Base-by-base conservation (phyloP, 257 asterid species). In the Osmanthus fragrans region DNA sequence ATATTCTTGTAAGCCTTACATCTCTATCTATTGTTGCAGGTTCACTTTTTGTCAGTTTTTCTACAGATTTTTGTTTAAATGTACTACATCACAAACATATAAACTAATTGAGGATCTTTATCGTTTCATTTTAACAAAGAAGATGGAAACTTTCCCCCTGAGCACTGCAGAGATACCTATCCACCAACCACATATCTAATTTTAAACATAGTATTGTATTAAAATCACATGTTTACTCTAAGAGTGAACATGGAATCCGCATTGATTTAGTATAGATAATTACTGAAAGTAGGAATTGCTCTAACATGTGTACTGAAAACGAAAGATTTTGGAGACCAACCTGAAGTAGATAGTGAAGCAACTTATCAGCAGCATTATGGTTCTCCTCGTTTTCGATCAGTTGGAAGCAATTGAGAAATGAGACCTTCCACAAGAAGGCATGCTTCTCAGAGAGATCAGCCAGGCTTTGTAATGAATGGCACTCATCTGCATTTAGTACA, bases 401-500 rank as follows among this genome's bases (percentile, higher is more conserved):
- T 69, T 49, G 33, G 58, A 9, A 51, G 58, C 80, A 76, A 33
- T 51, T 51, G 70, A 51, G 18, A 49, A 76, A 47, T 0, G 75
- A 76, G 25, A 49, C 80, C 80, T 69, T 76, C 74, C 69, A 66
- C 25, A 76, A 49, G 69, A 42, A 66, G 15, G 75, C 80, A 68
- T 76, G 80, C 58, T 69, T 66, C 1, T 66, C 25, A 66, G 75
- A 76, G 3, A 76, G 68, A 45, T 76, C 54, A 30, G 74, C 80
- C 56, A 76, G 37, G 36, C 69, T 76, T n/a, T 69, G 74, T n/a
- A 69, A 54, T 29, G 60, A 51, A 9, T 0, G 12, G 40, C 80
- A 76, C 70, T 76, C 80, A 16, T 76, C 71, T 68, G 80, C 80
- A 39, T 76, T 51, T 51, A 76, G 69, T 25, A 76, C 32, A 49